Evolutionary conservation across 352 stramenopile species (phyloP).

Genomic region (Globisporangium okanoganense): DNA sequence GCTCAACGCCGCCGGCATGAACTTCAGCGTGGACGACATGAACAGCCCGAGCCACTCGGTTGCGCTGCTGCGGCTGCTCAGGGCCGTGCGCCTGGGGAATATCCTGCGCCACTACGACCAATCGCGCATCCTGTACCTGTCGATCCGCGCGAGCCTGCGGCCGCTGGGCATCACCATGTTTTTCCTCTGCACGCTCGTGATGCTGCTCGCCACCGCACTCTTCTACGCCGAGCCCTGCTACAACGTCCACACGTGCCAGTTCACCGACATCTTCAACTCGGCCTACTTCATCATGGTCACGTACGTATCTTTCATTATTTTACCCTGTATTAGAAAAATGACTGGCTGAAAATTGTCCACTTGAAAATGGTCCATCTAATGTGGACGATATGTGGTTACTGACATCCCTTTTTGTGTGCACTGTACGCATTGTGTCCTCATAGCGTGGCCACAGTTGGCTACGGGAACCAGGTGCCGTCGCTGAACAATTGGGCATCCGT

Average conservation of each 20-base stretch:
- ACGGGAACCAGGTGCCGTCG: conserved; percentile 61
- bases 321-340: background rate
- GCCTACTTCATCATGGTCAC: conserved; percentile 84
- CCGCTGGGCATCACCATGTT: conserved; percentile 65
- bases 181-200: conserved; percentile 73
- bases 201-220: conserved; percentile 68
- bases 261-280: conserved; percentile 84
- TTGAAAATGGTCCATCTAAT: background rate
- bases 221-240: conserved; percentile 80
- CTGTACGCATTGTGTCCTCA: background rate
- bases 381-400: background rate
- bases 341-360: background rate
- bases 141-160: conserved; percentile 51
- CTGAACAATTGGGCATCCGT: conserved; percentile 50
- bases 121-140: conserved; percentile 52
- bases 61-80: conserved; percentile 44
- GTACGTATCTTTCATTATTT: conserved; percentile 51
- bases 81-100: conserved; percentile 40
- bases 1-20: background rate
- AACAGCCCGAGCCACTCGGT: conserved; percentile 23
- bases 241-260: conserved; percentile 67
- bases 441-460: conserved; percentile 74
- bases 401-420: background rate
- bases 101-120: conserved; percentile 59
- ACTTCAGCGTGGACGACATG: conserved; percentile 22